Evolutionary conservation across 1,284 basidiomycete species (phyloP), one percentile per base, ranked within the genome.

Genomic region (Wolfiporia cocos): DNA sequence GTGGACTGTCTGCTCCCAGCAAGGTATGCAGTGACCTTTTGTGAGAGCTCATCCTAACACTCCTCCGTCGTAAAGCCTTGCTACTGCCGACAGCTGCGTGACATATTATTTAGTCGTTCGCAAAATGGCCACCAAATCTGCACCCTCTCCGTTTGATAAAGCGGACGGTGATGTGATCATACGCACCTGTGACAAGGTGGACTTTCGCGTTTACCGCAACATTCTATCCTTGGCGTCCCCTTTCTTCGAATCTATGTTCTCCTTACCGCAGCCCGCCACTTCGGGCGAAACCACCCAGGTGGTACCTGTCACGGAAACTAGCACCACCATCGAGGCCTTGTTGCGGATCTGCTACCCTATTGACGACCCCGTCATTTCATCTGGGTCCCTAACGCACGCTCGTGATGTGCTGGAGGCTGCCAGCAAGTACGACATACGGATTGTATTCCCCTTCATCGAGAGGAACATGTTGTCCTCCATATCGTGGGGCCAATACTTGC

Each of bases 141-240:
- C 43, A 3, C 14, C 26, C 14, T 17, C 36, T 10, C 50, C 61
- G 0, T 53, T 50, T 40, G 23, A 49, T 37, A 44, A 21, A 14
- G 15, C 34, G 0, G 38, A 44, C 22, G 34, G 17, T 7, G 34
- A 35, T 15, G 6, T 35, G 18, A 35, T 35, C 15, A n/a, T 35
- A 10, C 32, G 38, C 9, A 37, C 46, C 5, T 21, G 18, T 2
- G 48, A 52, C 29, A 11, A 32, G 3, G 43, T 50, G 35, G 43
- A 53, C 10, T 51, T 55, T 36, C 34, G 23, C 34, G 60, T 69
- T 20, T 68, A 68, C 61, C 69, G 65, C 42, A 49, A 64, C 21
- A 59, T 69, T 30, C 58, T 74, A 17, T 59, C 66, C 17, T 56
- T 70, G 22, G 64, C 71, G 3, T 74, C 72, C 3, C 64, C 70